Evolutionary conservation across 1,284 basidiomycete genomes (phyloP), one percentile per base, ranked within the genome.

Genomic region (Naganishia liquefaciens): DNA sequence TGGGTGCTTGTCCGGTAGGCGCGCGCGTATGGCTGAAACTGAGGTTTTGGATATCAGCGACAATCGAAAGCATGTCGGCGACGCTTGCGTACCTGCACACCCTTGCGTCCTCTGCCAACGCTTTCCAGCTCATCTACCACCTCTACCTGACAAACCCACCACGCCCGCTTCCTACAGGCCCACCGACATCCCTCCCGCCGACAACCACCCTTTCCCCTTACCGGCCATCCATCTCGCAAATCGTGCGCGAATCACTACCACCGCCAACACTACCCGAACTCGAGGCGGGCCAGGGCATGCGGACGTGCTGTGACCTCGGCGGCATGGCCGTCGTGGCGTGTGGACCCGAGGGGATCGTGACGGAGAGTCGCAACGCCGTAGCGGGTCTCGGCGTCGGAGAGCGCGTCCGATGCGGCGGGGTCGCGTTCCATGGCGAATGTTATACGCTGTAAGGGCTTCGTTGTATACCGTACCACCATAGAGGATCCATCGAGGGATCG

Each of bases 311-410:
- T 42, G 17, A 66, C 28, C 64, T 64, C 49, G 73, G 70, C 6
- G 76, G 76, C 0, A 57, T 77, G 25, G 73, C 73, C 6, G 75
- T 78, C 23, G 63, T 78, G 4, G 76, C 76, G 2, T 76, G 76
- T 44, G 76, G 77, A 0, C 77, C 77, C 0, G 72, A 74, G 49
- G 73, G 74, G 1, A 68, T 78, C 33, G 75, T 78, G 2, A 70
- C 69, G 47, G 77, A 75, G 55, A 74, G 71, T 10, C 70, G 70
- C 19, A 76, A 75, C 60, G 74, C 76, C 1, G 74, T 78, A 2
- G 74, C 73, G 0, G 64, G 61, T 19, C 53, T 77, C 30, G 64
- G 72, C 23, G 53, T 76, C 2, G 54, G 64, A 0, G 69, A 71
- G 21, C 67, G 71, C 28, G 70, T 75, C 3, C 39, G 66, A 11